Conservation (phyloP, 106 monocot genomes). For the Chionographis japonica region DNA sequence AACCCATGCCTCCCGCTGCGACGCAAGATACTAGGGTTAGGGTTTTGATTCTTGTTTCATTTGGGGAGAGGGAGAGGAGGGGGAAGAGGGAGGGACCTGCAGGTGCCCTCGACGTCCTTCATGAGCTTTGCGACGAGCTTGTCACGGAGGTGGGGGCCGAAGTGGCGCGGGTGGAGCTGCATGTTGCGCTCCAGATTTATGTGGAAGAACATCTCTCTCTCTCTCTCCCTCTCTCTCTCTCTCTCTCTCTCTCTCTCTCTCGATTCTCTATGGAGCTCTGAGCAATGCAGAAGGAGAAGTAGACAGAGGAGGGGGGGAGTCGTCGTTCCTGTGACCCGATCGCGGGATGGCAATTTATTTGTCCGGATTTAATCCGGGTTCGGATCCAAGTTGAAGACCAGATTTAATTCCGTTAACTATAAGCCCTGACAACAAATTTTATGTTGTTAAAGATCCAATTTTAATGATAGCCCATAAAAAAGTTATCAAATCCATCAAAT, state of each 20-base stretch:
- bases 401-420: too few species aligned
- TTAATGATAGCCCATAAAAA: too few species aligned
- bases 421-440: too few species aligned
- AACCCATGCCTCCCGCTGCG: slow-evolving; percentile 89
- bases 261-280: too few species aligned
- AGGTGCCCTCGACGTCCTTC: slow-evolving; percentile 98
- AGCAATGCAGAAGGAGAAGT: too few species aligned
- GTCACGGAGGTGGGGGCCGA: slow-evolving; percentile 94
- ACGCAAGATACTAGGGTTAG: background rate
- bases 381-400: too few species aligned
- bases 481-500: too few species aligned
- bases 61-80: background rate
- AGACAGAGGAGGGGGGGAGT: too few species aligned
- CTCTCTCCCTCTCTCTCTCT: background rate
- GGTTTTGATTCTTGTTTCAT: slow-evolving; percentile 2
- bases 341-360: too few species aligned
- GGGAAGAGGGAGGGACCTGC: slow-evolving; percentile 43
- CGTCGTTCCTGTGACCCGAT: too few species aligned
- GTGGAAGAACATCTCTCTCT: slow-evolving; percentile 83
- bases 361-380: too few species aligned
- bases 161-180: slow-evolving; percentile 96
- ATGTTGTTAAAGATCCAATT: too few species aligned
- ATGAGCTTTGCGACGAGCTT: slow-evolving; percentile 91
- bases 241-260: background rate
- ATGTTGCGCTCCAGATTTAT: slow-evolving; percentile 87